Percentiles rank a stretch among this genome's conserved stretches.
These are phyloP conservation scores for Monosporozyma aerobia DNA, from an alignment of 805 yeast genomes.

Conservation along the genomic window DNA sequence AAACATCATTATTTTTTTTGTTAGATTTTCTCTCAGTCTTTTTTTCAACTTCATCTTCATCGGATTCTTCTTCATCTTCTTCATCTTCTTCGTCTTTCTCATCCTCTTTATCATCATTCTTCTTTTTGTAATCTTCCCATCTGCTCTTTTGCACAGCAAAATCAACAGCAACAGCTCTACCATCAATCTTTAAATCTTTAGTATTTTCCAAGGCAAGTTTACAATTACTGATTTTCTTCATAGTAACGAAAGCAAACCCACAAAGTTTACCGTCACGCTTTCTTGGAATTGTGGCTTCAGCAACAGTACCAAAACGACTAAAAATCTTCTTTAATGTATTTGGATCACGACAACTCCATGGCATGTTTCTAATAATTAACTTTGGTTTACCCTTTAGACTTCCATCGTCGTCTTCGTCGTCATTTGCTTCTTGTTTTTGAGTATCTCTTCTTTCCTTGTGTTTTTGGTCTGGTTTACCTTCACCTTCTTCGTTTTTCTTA, in stretches of 20 bases:
- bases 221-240: conserved; percentile 74
- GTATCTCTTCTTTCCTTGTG: conserved; percentile 3
- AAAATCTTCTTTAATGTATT: conserved; percentile 62
- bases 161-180: conserved; percentile 88
- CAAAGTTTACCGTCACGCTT: conserved; percentile 81
- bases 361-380: conserved; percentile 81
- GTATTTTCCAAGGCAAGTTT: conserved; percentile 69
- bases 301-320: conserved; percentile 72
- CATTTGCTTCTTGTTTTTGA: conserved; percentile 2
- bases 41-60: conserved; percentile 29
- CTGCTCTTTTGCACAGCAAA: conserved; percentile 81
- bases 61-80: conserved; percentile 33
- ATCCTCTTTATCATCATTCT: conserved; percentile 34
- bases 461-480: conserved; percentile 2
- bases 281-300: conserved; percentile 82
- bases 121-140: conserved; percentile 57
- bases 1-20: conserved; percentile 26
- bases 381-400: conserved; percentile 72
- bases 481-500: conserved; percentile 16
- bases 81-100: conserved; percentile 34
- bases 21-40: conserved; percentile 31
- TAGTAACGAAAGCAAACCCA: conserved; percentile 91
- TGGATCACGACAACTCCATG: conserved; percentile 88
- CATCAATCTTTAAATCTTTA: conserved; percentile 71
- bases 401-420: conserved; percentile 27